Evolutionary conservation across 192 early-diverging fungal genomes (phyloP).

Genomic region (Backusella sp.): DNA sequence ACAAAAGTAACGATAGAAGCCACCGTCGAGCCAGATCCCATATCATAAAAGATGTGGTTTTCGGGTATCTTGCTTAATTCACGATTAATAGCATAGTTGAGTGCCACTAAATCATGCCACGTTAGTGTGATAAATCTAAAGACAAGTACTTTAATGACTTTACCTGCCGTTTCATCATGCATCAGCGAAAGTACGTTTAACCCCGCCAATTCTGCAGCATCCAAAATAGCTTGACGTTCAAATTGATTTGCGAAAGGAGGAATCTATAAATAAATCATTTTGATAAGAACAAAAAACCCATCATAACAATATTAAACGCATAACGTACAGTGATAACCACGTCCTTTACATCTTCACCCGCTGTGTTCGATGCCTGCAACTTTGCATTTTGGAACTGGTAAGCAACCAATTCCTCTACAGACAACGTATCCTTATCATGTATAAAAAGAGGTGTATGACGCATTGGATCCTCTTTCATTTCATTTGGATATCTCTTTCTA

Average conservation of each 20-base stretch:
- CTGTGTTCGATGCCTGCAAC: slow-evolving; percentile 75
- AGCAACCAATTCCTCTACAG: slow-evolving; percentile 93
- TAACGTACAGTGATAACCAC: slow-evolving; percentile 84
- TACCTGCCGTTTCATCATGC: slow-evolving; percentile 92
- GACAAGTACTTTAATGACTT: too few relatives aligned
- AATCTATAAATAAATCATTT: slow-evolving; percentile 48
- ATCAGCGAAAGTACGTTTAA: slow-evolving; percentile 80
- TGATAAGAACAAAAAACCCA: not conserved
- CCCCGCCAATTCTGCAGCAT: slow-evolving; percentile 89
- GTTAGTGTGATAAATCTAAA: too few relatives aligned
- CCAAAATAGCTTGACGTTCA: slow-evolving; percentile 90
- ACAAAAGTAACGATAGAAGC: slow-evolving; percentile 82
- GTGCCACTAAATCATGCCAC: slow-evolving; percentile 54
- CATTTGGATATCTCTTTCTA: slow-evolving; percentile 72
- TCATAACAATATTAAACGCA: not conserved
- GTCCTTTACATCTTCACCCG: slow-evolving; percentile 74
- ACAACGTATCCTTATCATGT: slow-evolving; percentile 51
- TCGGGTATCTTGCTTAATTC: slow-evolving; percentile 61
- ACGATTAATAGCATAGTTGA: slow-evolving; percentile 87
- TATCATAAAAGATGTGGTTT: slow-evolving; percentile 94
- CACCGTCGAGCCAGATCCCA: slow-evolving; percentile 92
- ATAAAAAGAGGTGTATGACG: slow-evolving; percentile 74
- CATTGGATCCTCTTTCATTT: slow-evolving; percentile 68
- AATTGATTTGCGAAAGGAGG: slow-evolving; percentile 87
- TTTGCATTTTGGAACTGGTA: slow-evolving; percentile 91